Evolutionary conservation across 164 flowering plant genomes (phyloP).

Genomic region (Tetrastigma voinierianum): DNA sequence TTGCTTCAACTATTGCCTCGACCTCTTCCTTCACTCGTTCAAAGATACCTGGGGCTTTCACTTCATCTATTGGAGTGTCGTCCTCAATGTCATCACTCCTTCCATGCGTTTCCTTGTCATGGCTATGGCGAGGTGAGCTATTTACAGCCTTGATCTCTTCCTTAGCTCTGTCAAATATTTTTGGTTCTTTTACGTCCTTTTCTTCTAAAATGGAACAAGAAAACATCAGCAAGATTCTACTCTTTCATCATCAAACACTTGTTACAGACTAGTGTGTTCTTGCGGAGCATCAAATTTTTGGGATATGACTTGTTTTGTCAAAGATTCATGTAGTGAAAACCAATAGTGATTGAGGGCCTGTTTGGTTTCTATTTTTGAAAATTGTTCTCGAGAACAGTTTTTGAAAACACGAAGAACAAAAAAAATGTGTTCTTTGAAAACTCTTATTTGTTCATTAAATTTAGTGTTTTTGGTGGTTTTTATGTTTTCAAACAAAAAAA

Average conservation of each 20-base stretch:
- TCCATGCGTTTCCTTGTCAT: conserved; percentile 70
- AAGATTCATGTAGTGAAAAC: too few species aligned
- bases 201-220: conserved; percentile 8
- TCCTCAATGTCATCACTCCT: conserved; percentile 62
- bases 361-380: too few species aligned
- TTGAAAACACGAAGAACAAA: too few species aligned
- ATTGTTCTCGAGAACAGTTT: too few species aligned
- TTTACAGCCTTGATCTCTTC: conserved; percentile 49
- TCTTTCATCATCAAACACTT: neutral
- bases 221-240: neutral
- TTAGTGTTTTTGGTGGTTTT: too few species aligned
- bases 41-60: conserved; percentile 65
- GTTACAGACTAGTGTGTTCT: too few species aligned
- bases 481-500: too few species aligned
- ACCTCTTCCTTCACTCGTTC: conserved; percentile 71
- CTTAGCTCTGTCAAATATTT: conserved; percentile 49
- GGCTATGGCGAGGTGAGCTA: conserved; percentile 38
- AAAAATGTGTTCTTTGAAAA: too few species aligned
- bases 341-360: too few species aligned
- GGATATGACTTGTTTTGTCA: too few species aligned
- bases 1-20: conserved; percentile 55
- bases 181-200: conserved; percentile 52
- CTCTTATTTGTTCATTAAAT: too few species aligned
- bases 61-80: conserved; percentile 51
- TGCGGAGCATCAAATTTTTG: too few species aligned